Evolutionary conservation across 352 stramenopile species (phyloP).

Genomic region (Phytophthora pini): DNA sequence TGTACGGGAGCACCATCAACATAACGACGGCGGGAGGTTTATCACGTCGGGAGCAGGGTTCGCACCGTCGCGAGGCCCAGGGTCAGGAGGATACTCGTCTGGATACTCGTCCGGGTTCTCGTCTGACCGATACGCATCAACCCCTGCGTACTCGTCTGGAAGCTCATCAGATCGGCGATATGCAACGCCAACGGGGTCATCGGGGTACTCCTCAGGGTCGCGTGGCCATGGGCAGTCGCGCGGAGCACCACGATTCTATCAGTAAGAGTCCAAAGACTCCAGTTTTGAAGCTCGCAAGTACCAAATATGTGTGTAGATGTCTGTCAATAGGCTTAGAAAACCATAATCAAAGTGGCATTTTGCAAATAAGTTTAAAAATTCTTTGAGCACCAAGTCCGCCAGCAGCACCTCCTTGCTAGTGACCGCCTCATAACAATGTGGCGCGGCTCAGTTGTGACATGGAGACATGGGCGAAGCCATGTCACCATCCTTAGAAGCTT

Average conservation of each 20-base stretch:
- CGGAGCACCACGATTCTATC: conserved; percentile 27
- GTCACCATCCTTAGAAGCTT: conserved; percentile 17
- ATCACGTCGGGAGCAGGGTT: conserved; percentile 28
- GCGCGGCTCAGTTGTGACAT: conserved; percentile 21
- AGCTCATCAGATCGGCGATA: conserved; percentile 19
- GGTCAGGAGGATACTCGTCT: conserved; percentile 23
- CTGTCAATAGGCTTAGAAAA: conserved; percentile 32
- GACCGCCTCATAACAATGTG: conserved; percentile 25
- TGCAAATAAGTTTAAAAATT: conserved; percentile 38
- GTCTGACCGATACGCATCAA: conserved; percentile 19
- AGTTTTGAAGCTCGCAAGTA: conserved; percentile 22
- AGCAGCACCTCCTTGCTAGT: conserved; percentile 7
- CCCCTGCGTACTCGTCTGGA: conserved; percentile 18
- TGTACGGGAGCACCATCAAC: conserved; percentile 23
- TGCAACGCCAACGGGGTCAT: conserved; percentile 29
- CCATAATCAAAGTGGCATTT: conserved; percentile 24
- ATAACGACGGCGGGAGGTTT: conserved; percentile 34
- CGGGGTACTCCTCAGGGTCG: conserved; percentile 22
- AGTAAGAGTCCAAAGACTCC: conserved; percentile 13
- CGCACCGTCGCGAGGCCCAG: conserved; percentile 17
- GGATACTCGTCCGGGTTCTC: conserved; percentile 21
- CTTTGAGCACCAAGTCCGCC: conserved; percentile 3
- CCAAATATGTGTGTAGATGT: conserved; percentile 25
- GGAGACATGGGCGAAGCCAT: background rate
- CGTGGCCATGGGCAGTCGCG: conserved; percentile 27